Evolutionary conservation across 805 yeast species (phyloP).

Genomic region (Ogataea methanolica): DNA sequence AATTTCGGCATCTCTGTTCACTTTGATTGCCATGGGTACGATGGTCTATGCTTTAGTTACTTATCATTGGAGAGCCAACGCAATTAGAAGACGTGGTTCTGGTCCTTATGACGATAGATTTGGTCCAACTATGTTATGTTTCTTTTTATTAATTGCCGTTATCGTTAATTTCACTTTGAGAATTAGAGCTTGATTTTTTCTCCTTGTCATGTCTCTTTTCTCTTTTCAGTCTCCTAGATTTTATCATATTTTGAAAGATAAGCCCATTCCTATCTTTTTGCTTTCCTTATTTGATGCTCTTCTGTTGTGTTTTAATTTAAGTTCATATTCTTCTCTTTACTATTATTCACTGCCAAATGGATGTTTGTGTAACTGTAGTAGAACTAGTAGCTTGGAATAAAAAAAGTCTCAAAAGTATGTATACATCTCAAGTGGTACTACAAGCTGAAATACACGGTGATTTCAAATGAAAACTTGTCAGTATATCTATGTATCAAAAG

Average conservation of each 20-base stretch:
- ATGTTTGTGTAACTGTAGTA: too few relatives aligned
- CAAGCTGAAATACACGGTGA: too few relatives aligned
- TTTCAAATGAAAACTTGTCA: too few relatives aligned
- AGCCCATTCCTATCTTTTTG: not conserved
- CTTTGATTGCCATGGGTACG: constrained; percentile 95
- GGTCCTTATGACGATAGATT: constrained; percentile 99
- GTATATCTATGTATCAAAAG: too few relatives aligned
- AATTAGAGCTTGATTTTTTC: constrained; percentile 43
- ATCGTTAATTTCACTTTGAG: constrained; percentile 88
- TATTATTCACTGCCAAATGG: too few relatives aligned
- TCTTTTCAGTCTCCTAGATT: not conserved
- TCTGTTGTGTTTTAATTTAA: too few relatives aligned
- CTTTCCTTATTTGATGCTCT: not conserved
- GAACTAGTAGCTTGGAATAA: too few relatives aligned
- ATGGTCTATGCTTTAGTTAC: constrained; percentile 95
- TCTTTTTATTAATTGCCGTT: constrained; percentile 89
- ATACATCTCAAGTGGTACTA: too few relatives aligned
- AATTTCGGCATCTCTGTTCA: constrained; percentile 89
- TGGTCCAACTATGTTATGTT: constrained; percentile 96
- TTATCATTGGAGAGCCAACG: constrained; percentile 99
- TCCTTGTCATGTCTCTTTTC: not conserved
- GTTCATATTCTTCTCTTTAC: too few relatives aligned
- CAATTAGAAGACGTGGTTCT: constrained; percentile 93
- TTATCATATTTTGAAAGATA: not conserved
- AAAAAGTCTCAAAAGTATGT: too few relatives aligned